Percentiles rank a stretch among this genome's conserved stretches.
Conservation (phyloP, 2,329 filamentous ascomycete genomes). For the Aspergillus japonicus region DNA sequence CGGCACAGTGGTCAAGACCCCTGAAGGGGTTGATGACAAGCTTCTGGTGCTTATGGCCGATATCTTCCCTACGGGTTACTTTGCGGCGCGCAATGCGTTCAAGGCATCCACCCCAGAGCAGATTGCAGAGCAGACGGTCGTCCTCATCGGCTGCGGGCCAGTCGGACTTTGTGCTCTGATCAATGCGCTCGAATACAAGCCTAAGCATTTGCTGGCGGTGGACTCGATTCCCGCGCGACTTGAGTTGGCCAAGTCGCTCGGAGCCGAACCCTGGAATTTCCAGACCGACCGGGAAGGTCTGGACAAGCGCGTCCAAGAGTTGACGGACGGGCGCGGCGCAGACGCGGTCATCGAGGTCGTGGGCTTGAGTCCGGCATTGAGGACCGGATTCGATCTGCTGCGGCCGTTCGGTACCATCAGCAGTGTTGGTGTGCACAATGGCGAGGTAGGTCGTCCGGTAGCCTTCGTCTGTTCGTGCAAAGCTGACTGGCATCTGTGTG, state of each 20-base stretch:
- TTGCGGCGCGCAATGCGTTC: conserved; percentile 77
- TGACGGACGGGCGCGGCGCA: conserved; percentile 76
- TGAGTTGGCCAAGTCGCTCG: conserved; percentile 68
- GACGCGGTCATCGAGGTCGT: conserved; percentile 83
- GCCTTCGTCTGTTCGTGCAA: neutral
- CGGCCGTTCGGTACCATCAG: conserved; percentile 72
- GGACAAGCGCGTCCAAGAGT: conserved; percentile 67
- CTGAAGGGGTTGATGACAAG: conserved; percentile 68
- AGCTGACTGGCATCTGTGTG: conserved; percentile 20
- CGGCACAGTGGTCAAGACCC: conserved; percentile 73
- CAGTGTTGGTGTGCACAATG: conserved; percentile 74
- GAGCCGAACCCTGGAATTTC: conserved; percentile 83
- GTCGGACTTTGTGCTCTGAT: conserved; percentile 82
- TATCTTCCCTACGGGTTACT: conserved; percentile 84
- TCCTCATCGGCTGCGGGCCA: conserved; percentile 80
- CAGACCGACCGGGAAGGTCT: conserved; percentile 64
- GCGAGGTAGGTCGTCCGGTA: conserved; percentile 53
- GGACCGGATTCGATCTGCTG: conserved; percentile 68
- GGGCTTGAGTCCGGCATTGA: conserved; percentile 66
- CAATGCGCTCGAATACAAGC: conserved; percentile 71
- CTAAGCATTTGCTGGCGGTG: conserved; percentile 73
- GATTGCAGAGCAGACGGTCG: conserved; percentile 66
- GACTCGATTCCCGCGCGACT: conserved; percentile 75
- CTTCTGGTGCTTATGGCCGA: conserved; percentile 85
- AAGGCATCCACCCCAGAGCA: conserved; percentile 58